Percentiles rank a stretch among this genome's conserved stretches.
phyloP scores from a whole-genome alignment of 768 basidiomycete genomes.

The Trametes meyenii region DNA sequence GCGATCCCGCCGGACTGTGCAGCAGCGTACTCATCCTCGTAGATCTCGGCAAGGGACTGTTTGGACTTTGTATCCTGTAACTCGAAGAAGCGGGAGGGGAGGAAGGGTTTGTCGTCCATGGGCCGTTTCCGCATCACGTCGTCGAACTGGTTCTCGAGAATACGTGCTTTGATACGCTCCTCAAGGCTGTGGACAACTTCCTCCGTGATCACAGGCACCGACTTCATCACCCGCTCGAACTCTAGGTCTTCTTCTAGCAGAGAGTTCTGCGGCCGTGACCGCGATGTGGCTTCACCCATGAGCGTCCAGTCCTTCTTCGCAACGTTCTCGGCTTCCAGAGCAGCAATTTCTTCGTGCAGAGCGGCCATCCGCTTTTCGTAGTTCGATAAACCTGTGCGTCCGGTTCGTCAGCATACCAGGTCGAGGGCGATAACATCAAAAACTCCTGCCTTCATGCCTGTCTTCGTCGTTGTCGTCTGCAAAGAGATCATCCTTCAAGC shows the following conservation, averaged over 20 bases:
- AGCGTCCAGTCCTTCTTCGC: conserved; percentile 91
- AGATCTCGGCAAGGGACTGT: conserved; percentile 92
- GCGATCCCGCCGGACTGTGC: conserved; percentile 56
- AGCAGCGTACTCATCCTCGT: conserved; percentile 88
- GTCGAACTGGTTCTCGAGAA: conserved; percentile 84
- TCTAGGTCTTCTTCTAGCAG: conserved; percentile 93
- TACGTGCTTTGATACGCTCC: conserved; percentile 87
- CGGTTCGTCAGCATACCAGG: neutral
- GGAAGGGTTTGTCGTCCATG: conserved; percentile 82
- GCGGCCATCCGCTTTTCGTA: conserved; percentile 79
- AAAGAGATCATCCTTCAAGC: conserved; percentile 79
- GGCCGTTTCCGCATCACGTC: conserved; percentile 87
- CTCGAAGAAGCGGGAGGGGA: conserved; percentile 89
- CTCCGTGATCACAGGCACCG: conserved; percentile 88
- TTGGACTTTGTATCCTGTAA: conserved; percentile 86
- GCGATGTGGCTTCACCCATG: conserved; percentile 86
- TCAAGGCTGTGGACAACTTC: conserved; percentile 81
- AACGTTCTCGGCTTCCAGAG: conserved; percentile 86
- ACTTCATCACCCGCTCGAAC: conserved; percentile 88
- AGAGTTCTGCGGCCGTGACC: conserved; percentile 85
- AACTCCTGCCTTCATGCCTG: conserved; percentile 19
- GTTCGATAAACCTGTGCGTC: conserved; percentile 60
- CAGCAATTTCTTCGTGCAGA: conserved; percentile 75
- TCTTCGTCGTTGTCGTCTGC: conserved; percentile 66
- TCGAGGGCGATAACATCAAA: neutral